A percentile compares a stretch with the other conserved stretches of the same genome.
Evolutionary conservation across 768 basidiomycete species (phyloP).

Genomic region (Naematelia encephala): DNA sequence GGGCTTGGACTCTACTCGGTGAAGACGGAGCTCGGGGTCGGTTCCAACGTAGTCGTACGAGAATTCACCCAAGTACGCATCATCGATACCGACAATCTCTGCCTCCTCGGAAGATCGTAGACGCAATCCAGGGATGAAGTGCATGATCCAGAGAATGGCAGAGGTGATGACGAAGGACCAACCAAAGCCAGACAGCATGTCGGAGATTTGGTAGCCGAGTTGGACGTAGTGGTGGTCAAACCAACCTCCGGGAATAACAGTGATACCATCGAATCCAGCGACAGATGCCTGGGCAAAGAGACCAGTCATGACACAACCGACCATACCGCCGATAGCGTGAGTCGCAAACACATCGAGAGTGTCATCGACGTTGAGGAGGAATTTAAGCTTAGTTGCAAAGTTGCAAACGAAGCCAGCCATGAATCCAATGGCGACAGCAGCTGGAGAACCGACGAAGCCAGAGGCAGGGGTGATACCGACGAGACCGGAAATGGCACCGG

Average conservation of each 20-base stretch:
- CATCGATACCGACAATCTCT: slow-evolving; percentile 52
- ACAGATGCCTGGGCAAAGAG: slow-evolving; percentile 69
- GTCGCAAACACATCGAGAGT: slow-evolving; percentile 88
- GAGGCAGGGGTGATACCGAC: slow-evolving; percentile 86
- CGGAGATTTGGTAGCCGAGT: slow-evolving; percentile 67
- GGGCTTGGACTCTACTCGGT: slow-evolving; percentile 42
- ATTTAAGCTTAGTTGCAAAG: slow-evolving; percentile 74
- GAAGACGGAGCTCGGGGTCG: slow-evolving; percentile 57
- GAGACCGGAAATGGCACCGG: slow-evolving; percentile 78
- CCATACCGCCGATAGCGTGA: slow-evolving; percentile 78
- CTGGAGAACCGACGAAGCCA: slow-evolving; percentile 65
- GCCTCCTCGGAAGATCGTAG: slow-evolving; percentile 48
- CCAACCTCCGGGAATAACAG: slow-evolving; percentile 56
- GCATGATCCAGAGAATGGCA: slow-evolving; percentile 48
- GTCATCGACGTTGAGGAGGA: slow-evolving; percentile 69
- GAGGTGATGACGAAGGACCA: slow-evolving; percentile 47
- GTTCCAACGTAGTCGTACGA: slow-evolving; percentile 58
- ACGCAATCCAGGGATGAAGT: slow-evolving; percentile 51
- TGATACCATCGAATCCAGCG: slow-evolving; percentile 68
- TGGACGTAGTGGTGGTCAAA: slow-evolving; percentile 65
- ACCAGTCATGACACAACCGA: slow-evolving; percentile 59
- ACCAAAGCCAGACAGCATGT: slow-evolving; percentile 28
- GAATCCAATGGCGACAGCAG: slow-evolving; percentile 68
- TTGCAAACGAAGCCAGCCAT: slow-evolving; percentile 71
- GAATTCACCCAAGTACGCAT: slow-evolving; percentile 72